Evolutionary conservation across 1,284 basidiomycete genomes (phyloP), one percentile per base, ranked within the genome.

Genomic region (Papiliotrema flavescens): DNA sequence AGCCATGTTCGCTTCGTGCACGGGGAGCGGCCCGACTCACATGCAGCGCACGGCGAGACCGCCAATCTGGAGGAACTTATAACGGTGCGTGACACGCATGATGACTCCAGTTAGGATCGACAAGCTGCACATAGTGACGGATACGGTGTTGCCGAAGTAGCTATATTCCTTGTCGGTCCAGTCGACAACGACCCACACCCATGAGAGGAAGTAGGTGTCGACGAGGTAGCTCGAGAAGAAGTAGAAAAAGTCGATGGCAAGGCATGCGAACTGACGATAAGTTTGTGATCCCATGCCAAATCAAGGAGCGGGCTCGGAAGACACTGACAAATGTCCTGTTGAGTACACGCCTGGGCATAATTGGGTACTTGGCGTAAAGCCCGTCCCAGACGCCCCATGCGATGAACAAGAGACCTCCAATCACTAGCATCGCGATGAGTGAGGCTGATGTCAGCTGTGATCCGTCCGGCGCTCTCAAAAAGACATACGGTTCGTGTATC

Each of bases 391-490:
- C 48, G 22, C 64, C 42, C 49, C 73, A 78, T 15, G 63, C 54
- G 54, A 71, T 66, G 59, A 79, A 70, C 35, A 75, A 55, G 22
- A 76, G 49, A 3, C 67, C 73, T 24, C 78, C 79, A 24, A 76
- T 63, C 35, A 67, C 65, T 44, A 76, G 65, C 71, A 79, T 73
- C 51, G 78, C 76, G 55, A 79, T 78, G 49, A 79, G 66, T 1
- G 70, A 74, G n/a, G 69, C 28, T 32, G 28, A 6, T 17, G 17
- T n/a, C 17, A 40, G 15, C 20, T 15, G 35, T 37, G 39, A 15
- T 32, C 5, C 17, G 5, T 17, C 7, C 39, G 17, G 28, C 5
- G 28, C 11, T 5, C 5, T 32, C 6, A 32, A 32, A 5, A 32
- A 32, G 28, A 32, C 11, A 6, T 32, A 11, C 28, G 69, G 55